phyloP scores from a whole-genome alignment of 140 eudicot species.

The Ambrosia hybrid region DNA sequence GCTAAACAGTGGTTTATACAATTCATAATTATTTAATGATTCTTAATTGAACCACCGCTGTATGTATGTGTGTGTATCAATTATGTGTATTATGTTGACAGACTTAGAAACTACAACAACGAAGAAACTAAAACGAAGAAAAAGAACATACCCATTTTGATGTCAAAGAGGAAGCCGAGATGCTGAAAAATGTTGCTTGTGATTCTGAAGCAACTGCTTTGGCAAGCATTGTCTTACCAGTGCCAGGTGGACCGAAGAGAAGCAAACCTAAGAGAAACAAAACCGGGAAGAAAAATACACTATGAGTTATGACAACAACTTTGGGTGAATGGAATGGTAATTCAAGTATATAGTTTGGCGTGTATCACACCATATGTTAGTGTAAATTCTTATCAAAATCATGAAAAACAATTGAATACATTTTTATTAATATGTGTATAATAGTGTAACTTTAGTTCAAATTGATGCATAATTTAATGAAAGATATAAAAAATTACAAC shows the following conservation, averaged over 20 bases:
- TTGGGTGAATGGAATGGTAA: neutral
- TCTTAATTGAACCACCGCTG: neutral
- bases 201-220: constrained; percentile 99
- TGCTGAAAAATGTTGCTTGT: constrained; percentile 88
- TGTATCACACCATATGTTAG: neutral
- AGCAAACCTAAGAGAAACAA: constrained; percentile 64
- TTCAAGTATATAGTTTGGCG: neutral
- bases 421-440: neutral
- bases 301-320: neutral
- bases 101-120: constrained; percentile 2
- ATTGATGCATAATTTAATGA: neutral
- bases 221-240: constrained; percentile 98
- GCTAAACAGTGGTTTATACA: neutral
- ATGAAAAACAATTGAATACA: neutral
- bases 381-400: neutral
- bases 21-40: neutral
- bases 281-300: constrained; percentile 19
- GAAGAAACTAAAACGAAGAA: constrained; percentile 7
- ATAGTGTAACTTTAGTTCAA: neutral
- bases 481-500: too few species aligned
- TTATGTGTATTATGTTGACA: neutral
- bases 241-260: constrained; percentile 99
- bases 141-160: constrained; percentile 86
- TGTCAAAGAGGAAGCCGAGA: constrained; percentile 95
- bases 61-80: neutral